A percentile compares a stretch with the other conserved stretches of the same genome.
Conservation (phyloP, 164 flowering plant species). For the Vitis amurensis region DNA sequence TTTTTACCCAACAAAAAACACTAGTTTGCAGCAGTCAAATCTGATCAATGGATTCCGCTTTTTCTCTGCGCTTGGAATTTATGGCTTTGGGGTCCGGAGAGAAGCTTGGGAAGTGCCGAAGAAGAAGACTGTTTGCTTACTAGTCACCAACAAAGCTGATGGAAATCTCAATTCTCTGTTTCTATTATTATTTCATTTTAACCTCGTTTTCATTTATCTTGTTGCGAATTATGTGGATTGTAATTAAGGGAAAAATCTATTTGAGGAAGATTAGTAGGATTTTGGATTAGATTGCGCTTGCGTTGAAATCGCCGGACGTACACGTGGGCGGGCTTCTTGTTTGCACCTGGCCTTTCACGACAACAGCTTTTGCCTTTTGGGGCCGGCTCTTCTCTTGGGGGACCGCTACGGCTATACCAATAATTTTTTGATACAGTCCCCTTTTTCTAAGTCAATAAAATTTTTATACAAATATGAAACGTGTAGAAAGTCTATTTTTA, state of each 20-base stretch:
- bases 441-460: too few relatives aligned
- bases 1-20: too few relatives aligned
- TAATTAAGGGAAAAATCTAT: neutral
- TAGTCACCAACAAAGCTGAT: constrained; percentile 14
- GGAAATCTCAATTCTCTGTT: constrained; percentile 10
- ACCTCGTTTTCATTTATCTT: neutral
- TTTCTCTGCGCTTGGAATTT: neutral
- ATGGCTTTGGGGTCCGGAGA: constrained; percentile 7
- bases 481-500: too few relatives aligned
- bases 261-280: constrained; percentile 9
- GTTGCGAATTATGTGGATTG: neutral
- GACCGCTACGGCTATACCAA: too few relatives aligned
- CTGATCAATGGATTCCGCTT: too few relatives aligned
- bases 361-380: neutral
- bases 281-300: constrained; percentile 25
- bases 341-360: neutral
- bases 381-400: too few relatives aligned
- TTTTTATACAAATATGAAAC: too few relatives aligned
- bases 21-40: too few relatives aligned
- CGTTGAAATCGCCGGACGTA: constrained; percentile 16
- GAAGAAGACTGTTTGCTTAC: constrained; percentile 4
- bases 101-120: constrained; percentile 18
- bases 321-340: constrained; percentile 8
- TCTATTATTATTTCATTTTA: neutral
- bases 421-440: too few relatives aligned